Base-by-base conservation (phyloP, 1,139 yeast species). In the Starmera stellimalicola region DNA sequence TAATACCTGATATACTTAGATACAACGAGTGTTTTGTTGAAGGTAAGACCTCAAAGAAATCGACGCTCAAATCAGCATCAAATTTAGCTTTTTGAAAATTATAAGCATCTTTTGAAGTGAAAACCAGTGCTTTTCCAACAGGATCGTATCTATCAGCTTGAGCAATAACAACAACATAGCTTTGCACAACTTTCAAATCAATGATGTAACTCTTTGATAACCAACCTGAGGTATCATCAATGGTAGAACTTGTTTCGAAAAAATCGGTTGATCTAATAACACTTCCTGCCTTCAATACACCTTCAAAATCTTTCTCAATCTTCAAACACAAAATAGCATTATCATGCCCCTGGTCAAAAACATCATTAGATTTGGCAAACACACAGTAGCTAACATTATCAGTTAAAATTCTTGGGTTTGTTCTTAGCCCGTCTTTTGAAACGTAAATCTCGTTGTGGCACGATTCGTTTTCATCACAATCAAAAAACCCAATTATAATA, bases 1-100 rank as follows among this genome's bases (percentile, higher is more conserved):
- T 26, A 14, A 46, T 50, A 20, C 66, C 70, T 54, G 58, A 58
- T 9, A 71, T 67, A 18, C 71, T 63, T 9, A 82, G 47, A 42
- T 75, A 74, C 9, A 81, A 51, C 0, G 84, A 70, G 46, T 65
- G 60, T 1, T 69, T 63, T 5, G 75, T 68, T 0, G 88, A 73
- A 5, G 73, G 73, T 31, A 79, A 56, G 38, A 79, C 62, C 2
- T 64, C 52, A 54, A 71, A 65, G 18, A 69, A 58, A 33, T 76
- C 73, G 35, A 61, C 47, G 9, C 44, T 44, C 26, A 56, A 51
- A 8, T 67, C 69, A 26, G 68, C 60, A 29, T 67, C 62, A 38
- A 81, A 65, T 38, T 67, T 65, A 1, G 88, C 73, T 35, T 62
- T 58, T 11, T 53, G 51, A 58, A 81, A 82, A 7, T 41, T 47